Conservation (phyloP, 2,329 filamentous ascomycete genomes). For the Chaetomium olivaceum region DNA sequence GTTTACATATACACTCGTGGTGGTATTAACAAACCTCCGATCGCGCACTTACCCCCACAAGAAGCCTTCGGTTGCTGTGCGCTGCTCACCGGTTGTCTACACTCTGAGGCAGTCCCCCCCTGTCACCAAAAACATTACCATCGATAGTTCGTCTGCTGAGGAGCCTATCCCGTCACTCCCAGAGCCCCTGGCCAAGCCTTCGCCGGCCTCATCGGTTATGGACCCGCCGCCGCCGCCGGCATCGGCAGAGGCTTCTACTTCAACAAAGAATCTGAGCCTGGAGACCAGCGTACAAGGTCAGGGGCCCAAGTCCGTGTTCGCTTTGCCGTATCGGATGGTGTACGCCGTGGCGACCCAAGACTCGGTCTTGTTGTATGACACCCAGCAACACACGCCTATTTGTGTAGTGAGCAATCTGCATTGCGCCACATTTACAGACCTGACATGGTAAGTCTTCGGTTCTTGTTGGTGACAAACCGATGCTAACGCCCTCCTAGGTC, state of each 20-base stretch:
- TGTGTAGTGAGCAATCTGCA: conserved; percentile 96
- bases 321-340: conserved; percentile 86
- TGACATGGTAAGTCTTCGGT: conserved; percentile 73
- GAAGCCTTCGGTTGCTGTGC: conserved; percentile 94
- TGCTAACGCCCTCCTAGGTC: conserved; percentile 45
- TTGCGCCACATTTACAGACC: conserved; percentile 94
- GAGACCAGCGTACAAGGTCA: conserved; percentile 54
- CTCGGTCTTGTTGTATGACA: conserved; percentile 92
- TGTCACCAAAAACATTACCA: conserved; percentile 82
- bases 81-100: conserved; percentile 90
- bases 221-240: conserved; percentile 72
- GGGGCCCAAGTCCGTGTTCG: conserved; percentile 71
- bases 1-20: conserved; percentile 98
- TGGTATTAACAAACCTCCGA: conserved; percentile 93
- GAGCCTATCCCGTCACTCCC: conserved; percentile 82
- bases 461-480: background rate
- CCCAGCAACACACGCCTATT: conserved; percentile 90
- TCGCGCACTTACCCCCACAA: conserved; percentile 96
- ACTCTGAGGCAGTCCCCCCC: conserved; percentile 69
- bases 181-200: conserved; percentile 71
- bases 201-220: conserved; percentile 65
- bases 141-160: conserved; percentile 87
- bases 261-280: conserved; percentile 50
- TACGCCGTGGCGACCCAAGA: conserved; percentile 98
- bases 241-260: conserved; percentile 53